Percentiles rank a stretch among this genome's conserved stretches.
Evolutionary conservation across 306 rosid genomes (phyloP).

Genomic region (Gynostemma pentaphyllum): DNA sequence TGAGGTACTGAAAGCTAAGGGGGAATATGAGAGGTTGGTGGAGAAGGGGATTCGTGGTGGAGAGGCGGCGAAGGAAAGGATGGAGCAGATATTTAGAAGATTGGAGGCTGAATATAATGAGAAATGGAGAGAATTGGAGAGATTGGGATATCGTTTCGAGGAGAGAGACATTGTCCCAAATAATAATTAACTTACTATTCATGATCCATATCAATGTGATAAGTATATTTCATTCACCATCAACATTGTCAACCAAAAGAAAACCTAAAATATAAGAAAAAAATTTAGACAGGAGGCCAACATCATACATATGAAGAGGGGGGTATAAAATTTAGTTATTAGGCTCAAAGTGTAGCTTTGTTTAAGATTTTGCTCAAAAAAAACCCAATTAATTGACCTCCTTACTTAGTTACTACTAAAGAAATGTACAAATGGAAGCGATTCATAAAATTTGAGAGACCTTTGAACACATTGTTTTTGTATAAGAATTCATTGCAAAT

Average conservation of each 20-base stretch:
- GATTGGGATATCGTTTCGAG: too few species aligned
- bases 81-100: too few species aligned
- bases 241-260: background rate
- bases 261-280: background rate
- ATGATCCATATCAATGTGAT: background rate
- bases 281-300: background rate
- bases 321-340: background rate
- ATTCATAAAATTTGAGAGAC: background rate
- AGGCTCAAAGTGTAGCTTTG: background rate
- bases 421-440: background rate
- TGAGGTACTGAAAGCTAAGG: too few species aligned
- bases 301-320: background rate
- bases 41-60: too few species aligned
- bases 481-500: background rate
- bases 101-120: too few species aligned
- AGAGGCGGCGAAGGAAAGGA: too few species aligned
- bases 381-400: too few species aligned
- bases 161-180: background rate
- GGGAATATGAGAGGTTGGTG: too few species aligned
- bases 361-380: too few species aligned
- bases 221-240: background rate
- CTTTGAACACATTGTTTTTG: background rate
- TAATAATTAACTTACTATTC: background rate
- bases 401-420: too few species aligned
- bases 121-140: too few species aligned